Evolutionary conservation across 2,329 filamentous ascomycete genomes (phyloP).

Genomic region (Leptosphaerulina australis): DNA sequence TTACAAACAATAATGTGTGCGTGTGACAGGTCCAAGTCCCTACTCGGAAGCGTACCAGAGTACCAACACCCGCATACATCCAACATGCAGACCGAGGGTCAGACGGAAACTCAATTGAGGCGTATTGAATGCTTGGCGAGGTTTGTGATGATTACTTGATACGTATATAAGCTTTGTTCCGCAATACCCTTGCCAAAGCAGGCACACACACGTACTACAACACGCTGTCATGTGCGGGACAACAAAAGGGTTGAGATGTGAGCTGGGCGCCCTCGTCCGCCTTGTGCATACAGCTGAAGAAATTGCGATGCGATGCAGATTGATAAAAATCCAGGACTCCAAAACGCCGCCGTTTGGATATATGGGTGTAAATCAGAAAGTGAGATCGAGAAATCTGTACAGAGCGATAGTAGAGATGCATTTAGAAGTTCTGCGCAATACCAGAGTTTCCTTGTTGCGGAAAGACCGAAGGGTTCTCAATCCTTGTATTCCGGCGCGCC

Average conservation of each 20-base stretch:
- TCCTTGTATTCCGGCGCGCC: constrained; percentile 89
- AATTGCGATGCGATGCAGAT: constrained; percentile 15
- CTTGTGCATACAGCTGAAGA: constrained; percentile 19
- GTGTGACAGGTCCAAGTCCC: constrained; percentile 1
- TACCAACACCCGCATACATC: not conserved
- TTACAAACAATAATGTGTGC: constrained; percentile 12
- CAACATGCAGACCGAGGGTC: not conserved
- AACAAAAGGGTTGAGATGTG: constrained; percentile 16
- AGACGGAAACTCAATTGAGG: not conserved
- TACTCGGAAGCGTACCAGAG: not conserved
- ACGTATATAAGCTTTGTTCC: constrained; percentile 2
- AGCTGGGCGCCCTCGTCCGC: constrained; percentile 15
- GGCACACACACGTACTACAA: constrained; percentile 9
- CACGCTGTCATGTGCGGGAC: constrained; percentile 10
- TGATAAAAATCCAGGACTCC: constrained; percentile 8
- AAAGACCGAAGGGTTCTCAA: constrained; percentile 87
- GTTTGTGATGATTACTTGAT: not conserved
- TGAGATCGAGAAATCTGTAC: constrained; percentile 9
- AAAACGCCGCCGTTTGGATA: constrained; percentile 19
- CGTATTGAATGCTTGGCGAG: not conserved
- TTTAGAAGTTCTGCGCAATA: constrained; percentile 94
- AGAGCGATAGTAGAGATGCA: constrained; percentile 7
- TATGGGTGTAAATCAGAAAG: constrained; percentile 15
- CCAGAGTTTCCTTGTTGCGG: constrained; percentile 89
- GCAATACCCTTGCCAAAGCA: constrained; percentile 3